These are phyloP conservation scores for Plasmodium inui DNA, from an alignment of 169 alveolate species.

Conservation along the genomic window DNA sequence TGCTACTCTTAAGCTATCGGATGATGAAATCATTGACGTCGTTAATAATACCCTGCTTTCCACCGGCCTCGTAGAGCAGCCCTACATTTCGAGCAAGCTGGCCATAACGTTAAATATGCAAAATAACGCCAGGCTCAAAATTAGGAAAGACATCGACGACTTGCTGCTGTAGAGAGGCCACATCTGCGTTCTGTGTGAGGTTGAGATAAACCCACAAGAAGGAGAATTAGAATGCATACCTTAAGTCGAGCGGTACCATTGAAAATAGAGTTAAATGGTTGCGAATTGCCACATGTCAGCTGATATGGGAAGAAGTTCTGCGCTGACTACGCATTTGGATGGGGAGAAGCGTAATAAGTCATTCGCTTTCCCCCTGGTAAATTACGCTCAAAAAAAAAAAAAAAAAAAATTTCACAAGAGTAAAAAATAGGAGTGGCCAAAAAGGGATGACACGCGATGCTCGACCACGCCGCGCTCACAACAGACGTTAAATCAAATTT, in stretches of 20 bases:
- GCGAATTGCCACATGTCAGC: not conserved
- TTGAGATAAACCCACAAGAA: not conserved
- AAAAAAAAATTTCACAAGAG: not conserved
- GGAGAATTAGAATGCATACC: slow-evolving; percentile 2
- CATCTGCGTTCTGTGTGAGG: not conserved
- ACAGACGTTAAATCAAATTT: not conserved
- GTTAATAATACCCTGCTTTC: slow-evolving; percentile 66
- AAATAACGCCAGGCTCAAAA: slow-evolving; percentile 65
- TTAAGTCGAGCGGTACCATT: not conserved
- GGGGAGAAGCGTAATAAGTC: not conserved
- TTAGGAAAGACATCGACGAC: slow-evolving; percentile 64
- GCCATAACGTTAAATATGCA: slow-evolving; percentile 74
- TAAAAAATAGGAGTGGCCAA: not conserved
- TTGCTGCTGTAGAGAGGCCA: slow-evolving; percentile 7
- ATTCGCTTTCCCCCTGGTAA: not conserved
- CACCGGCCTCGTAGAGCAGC: slow-evolving; percentile 75
- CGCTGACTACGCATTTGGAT: not conserved
- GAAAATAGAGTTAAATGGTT: not conserved
- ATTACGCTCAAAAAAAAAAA: not conserved
- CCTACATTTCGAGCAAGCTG: slow-evolving; percentile 61
- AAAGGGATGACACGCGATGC: not conserved
- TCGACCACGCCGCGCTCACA: not conserved
- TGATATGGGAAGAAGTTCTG: not conserved
- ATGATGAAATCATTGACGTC: slow-evolving; percentile 75
- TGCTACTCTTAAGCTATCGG: slow-evolving; percentile 40